Conservation (phyloP, 2,329 filamentous ascomycete genomes). For the Mollisiaceae sp. region DNA sequence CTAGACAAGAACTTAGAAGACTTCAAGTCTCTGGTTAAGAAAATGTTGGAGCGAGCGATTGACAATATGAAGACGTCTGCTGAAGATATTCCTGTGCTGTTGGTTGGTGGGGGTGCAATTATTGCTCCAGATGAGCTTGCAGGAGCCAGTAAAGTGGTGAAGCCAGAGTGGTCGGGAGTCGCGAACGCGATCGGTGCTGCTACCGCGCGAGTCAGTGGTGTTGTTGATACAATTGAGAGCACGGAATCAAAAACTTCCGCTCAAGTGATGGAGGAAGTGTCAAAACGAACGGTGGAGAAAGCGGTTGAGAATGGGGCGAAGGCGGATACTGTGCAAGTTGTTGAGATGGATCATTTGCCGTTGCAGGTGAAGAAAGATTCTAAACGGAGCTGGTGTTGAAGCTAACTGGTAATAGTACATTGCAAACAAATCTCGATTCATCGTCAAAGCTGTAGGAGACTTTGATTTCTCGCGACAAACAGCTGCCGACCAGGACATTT, state of each 20-base stretch:
- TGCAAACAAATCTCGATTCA: conserved; percentile 52
- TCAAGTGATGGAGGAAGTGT: conserved; percentile 22
- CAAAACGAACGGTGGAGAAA: conserved; percentile 18
- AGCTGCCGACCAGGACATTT: conserved; percentile 17
- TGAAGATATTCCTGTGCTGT: conserved; percentile 53
- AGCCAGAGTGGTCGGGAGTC: conserved; percentile 56
- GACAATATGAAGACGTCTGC: conserved; percentile 61
- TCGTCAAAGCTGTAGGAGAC: conserved; percentile 64
- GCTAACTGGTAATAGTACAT: conserved; percentile 23
- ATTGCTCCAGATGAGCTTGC: conserved; percentile 52
- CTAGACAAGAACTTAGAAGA: conserved; percentile 43
- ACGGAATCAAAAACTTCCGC: conserved; percentile 21
- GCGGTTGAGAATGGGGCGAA: conserved; percentile 25
- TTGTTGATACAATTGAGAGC: conserved; percentile 30
- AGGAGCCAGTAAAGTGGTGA: conserved; percentile 54
- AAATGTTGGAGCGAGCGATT: conserved; percentile 56
- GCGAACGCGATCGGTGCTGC: conserved; percentile 65
- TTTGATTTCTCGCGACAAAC: conserved; percentile 53
- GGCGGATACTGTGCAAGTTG: conserved; percentile 27
- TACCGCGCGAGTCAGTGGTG: conserved; percentile 45
- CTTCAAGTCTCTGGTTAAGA: conserved; percentile 50
- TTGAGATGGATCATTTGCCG: conserved; percentile 31
- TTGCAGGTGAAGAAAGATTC: conserved; percentile 20
- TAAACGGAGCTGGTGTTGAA: not conserved
- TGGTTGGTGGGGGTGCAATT: conserved; percentile 61